Percentiles rank a stretch among this genome's conserved stretches.
Conservation (phyloP, 108 stramenopile species). For the Cyclotella sp. region DNA sequence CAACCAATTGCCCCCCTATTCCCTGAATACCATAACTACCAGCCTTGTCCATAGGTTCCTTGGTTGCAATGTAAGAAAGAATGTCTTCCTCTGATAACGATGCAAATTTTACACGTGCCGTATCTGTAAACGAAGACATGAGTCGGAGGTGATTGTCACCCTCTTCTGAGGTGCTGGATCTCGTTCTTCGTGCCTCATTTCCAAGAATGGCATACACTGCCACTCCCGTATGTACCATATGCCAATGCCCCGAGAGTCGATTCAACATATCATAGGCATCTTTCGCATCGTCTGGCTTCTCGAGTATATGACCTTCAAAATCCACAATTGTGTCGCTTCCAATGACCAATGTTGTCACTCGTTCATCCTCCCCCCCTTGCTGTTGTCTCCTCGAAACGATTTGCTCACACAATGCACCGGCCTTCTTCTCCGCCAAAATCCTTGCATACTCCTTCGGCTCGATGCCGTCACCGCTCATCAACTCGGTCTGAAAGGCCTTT, state of each 20-base stretch:
- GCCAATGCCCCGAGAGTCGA: constrained; percentile 74
- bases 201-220: constrained; percentile 63
- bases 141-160: constrained; percentile 28
- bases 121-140: constrained; percentile 78
- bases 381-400: constrained; percentile 7
- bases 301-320: constrained; percentile 69
- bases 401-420: constrained; percentile 60
- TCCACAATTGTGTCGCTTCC: constrained; percentile 88
- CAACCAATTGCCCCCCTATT: constrained; percentile 81
- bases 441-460: constrained; percentile 64
- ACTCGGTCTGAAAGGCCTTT: constrained; percentile 58
- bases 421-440: constrained; percentile 76
- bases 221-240: constrained; percentile 93
- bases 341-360: constrained; percentile 57
- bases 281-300: constrained; percentile 82
- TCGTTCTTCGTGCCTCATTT: neutral
- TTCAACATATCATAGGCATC: constrained; percentile 83
- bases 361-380: neutral
- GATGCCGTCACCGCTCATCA: constrained; percentile 39
- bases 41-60: constrained; percentile 97
- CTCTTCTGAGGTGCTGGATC: neutral
- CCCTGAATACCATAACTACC: constrained; percentile 97
- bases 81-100: constrained; percentile 73
- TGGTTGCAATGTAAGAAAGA: constrained; percentile 68
- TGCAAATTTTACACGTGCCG: constrained; percentile 84